phyloP scores from a whole-genome alignment of 352 stramenopile species.

The Phytophthora chlamydospora region DNA sequence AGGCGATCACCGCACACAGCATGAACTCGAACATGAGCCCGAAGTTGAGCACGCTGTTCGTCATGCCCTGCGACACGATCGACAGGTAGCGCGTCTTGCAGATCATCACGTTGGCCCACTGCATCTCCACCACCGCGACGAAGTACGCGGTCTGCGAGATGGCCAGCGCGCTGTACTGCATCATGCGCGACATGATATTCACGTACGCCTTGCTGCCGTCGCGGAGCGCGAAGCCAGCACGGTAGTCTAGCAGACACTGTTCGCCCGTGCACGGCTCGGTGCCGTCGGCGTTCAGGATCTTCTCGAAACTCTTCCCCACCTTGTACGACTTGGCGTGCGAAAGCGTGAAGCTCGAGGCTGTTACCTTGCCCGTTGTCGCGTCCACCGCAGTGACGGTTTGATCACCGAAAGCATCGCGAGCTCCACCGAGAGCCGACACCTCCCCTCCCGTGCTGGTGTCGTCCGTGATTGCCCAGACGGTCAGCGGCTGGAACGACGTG shows the following conservation, averaged over 20 bases:
- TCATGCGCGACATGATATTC: conserved; percentile 91
- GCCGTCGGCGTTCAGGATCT: conserved; percentile 44
- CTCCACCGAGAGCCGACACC: conserved; percentile 39
- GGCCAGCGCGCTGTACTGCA: conserved; percentile 81
- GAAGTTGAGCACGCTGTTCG: conserved; percentile 93
- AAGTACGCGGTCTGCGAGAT: conserved; percentile 91
- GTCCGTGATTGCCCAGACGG: conserved; percentile 78
- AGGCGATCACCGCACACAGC: conserved; percentile 84
- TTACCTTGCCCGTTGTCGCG: conserved; percentile 33
- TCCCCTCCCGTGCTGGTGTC: conserved; percentile 21
- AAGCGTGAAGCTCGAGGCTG: conserved; percentile 36
- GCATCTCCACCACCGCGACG: conserved; percentile 86
- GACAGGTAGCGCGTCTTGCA: conserved; percentile 94
- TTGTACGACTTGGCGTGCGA: conserved; percentile 48
- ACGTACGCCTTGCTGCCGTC: conserved; percentile 39
- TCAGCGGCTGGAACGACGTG: conserved; percentile 72
- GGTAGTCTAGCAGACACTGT: conserved; percentile 66
- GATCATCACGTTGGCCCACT: conserved; percentile 93
- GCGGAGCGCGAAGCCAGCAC: conserved; percentile 53
- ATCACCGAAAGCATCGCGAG: conserved; percentile 47
- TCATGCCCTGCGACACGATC: conserved; percentile 92
- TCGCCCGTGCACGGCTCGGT: conserved; percentile 37
- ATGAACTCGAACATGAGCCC: conserved; percentile 94
- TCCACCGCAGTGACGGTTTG: conserved; percentile 46
- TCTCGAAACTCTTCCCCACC: conserved; percentile 56